Base-by-base conservation (phyloP, 345 rosid species). In the Heritiera fomes region DNA sequence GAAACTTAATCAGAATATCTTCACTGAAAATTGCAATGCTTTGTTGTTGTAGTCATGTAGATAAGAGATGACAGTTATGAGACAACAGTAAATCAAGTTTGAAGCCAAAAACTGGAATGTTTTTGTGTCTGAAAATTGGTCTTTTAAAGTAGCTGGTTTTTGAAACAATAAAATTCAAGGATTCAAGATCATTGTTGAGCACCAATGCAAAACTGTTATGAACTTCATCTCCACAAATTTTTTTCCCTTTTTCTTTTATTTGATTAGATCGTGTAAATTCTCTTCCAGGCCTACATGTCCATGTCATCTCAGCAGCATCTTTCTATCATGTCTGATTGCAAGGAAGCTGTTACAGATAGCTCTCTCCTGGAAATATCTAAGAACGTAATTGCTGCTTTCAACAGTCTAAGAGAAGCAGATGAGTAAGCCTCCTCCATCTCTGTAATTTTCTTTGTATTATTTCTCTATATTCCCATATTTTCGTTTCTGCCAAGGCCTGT, bases 261-360 rank as follows among this genome's bases (percentile, higher is more conserved):
- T 80, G 52, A 15, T 75, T 65, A 64, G 28, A 13, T 55, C 17
- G 49, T 79, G n/a, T 9, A 15, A 55, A 62, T 73, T 73, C 73
- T 65, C 80, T 58, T 66, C 68, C 89, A 93, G 99, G 97, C 98
- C 66, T 82, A 75, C 78, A 78, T 92, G 80, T 69, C 90, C 77
- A 75, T 83, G 56, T 45, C 83, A 45, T 78, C 79, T 41, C 72
- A 81, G 47, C 56, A 43, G 34, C 69, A 78, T 30, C 74, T 43
- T 64, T 80, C 76, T 28, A 80, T 74, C 23, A 65, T 3, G 45
- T 12, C 66, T 43, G 63, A 71, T 76, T 53, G 85, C 63, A 61
- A 75, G 11, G 86, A 61, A 53, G 81, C 90, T 8, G 69, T 15
- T 8, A 41, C 41, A 69, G 83, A 83, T 77, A 56, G 64, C 70